Evolutionary conservation across 176 grass and related monocot species (phyloP).

Genomic region (Cenchrus fungigraminus): DNA sequence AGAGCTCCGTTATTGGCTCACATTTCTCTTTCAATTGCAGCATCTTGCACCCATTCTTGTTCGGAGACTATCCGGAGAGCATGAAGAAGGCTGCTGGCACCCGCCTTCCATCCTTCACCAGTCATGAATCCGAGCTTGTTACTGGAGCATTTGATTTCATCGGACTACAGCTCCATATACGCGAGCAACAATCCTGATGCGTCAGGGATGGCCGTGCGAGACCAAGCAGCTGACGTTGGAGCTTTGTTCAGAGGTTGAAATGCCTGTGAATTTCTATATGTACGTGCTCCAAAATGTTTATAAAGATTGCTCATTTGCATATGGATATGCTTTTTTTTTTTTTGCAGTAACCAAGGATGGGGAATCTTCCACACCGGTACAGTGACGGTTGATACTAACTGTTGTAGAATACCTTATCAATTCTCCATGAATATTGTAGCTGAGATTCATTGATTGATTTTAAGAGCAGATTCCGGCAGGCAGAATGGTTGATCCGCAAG

Average conservation of each 20-base stretch:
- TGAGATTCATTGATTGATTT: background rate
- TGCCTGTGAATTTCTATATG: background rate
- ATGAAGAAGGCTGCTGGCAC: conserved; percentile 57
- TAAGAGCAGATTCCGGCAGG: conserved; percentile 12
- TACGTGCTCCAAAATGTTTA: background rate
- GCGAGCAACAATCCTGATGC: conserved; percentile 41
- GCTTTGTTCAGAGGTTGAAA: conserved; percentile 32
- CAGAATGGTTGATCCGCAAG: conserved; percentile 39
- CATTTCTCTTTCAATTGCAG: conserved; percentile 25
- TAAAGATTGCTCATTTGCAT: background rate
- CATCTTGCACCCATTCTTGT: conserved; percentile 54
- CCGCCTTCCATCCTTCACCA: conserved; percentile 52
- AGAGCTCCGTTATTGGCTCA: background rate
- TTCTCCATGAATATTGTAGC: background rate
- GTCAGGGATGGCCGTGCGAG: conserved; percentile 16
- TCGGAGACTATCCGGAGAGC: conserved; percentile 56
- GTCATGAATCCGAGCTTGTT: conserved; percentile 48
- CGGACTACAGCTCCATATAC: conserved; percentile 52
- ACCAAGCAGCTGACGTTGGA: conserved; percentile 31
- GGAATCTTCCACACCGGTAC: background rate
- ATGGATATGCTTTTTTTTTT: background rate
- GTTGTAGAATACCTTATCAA: background rate
- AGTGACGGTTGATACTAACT: background rate
- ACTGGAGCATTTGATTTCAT: conserved; percentile 61
- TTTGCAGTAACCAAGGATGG: conserved; percentile 6